Evolutionary conservation across 2,329 filamentous ascomycete species (phyloP), one percentile per base, ranked within the genome.

Genomic region (Xylariomycetidae sp.): DNA sequence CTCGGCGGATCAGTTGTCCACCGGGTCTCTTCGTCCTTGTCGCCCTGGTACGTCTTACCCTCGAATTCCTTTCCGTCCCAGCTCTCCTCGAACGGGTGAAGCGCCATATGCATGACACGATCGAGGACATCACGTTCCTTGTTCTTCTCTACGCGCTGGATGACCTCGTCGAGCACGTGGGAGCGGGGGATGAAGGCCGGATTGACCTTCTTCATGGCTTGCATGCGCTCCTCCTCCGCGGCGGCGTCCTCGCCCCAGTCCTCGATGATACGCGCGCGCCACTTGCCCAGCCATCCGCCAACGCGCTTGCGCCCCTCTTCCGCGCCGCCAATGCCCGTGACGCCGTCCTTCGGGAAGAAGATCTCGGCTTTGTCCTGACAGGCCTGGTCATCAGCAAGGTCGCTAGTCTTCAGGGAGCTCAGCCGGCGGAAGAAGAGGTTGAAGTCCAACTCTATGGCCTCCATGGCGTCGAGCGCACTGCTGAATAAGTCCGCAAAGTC

Each of bases 141-240:
- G 32, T 81, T 78, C 56, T 85, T 85, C 59, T 96, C 87, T 0
- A 96, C 89, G 8, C 86, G 75, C 28, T 83, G 76, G 46, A 98
- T 96, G 10, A 98, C 59, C 59, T 98, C 92, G 56, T 96, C 90
- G 14, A 98, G 68, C 32, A 98, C 76, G 89, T 90, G 98, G 13
- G 84, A 81, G 29, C 88, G 76, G 0, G 92, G 87, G 1, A 95
- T 69, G 52, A 98, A 98, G 64, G 85, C 95, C 3, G 92, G 92
- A 54, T 98, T 98, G 15, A 89, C 83, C 17, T 65, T 68, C 63
- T 84, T 86, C 92, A 96, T 96, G 10, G 74, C 75, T 19, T 54
- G 59, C 38, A 79, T 74, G 40, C 90, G 71, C 48, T 82, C 74
- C 3, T 61, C 65, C 29, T 93, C 81, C 12, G 56, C 51, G 10